Evolutionary conservation across 768 basidiomycete genomes (phyloP).

Genomic region (Pilatotrama ljubarskyi): DNA sequence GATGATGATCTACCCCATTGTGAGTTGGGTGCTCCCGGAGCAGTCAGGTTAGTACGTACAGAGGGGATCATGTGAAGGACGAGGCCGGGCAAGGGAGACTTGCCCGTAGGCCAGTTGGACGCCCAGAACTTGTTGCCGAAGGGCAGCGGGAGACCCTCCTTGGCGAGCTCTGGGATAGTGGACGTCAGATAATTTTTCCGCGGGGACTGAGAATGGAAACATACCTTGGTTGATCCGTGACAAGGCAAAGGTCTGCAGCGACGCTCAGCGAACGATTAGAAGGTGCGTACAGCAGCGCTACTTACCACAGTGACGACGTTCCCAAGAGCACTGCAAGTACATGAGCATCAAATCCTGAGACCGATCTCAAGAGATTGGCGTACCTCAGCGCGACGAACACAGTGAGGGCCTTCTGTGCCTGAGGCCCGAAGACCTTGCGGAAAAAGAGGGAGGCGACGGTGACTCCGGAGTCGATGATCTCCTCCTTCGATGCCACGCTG

Average conservation of each 20-base stretch:
- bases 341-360: conserved; percentile 50
- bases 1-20: conserved; percentile 39
- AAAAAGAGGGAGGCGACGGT: conserved; percentile 53
- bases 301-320: conserved; percentile 30
- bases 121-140: conserved; percentile 63
- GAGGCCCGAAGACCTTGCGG: conserved; percentile 46
- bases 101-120: conserved; percentile 60
- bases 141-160: conserved; percentile 61
- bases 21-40: conserved; percentile 34
- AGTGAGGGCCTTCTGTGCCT: conserved; percentile 37
- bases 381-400: conserved; percentile 44
- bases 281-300: not conserved
- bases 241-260: conserved; percentile 48
- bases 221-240: conserved; percentile 53
- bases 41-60: conserved; percentile 27
- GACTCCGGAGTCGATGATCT: conserved; percentile 44
- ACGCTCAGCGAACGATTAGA: conserved; percentile 17
- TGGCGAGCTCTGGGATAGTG: conserved; percentile 47
- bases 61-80: conserved; percentile 57
- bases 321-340: conserved; percentile 25
- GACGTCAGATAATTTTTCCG: not conserved
- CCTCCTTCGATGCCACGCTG: conserved; percentile 23
- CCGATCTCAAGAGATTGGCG: conserved; percentile 33
- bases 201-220: not conserved
- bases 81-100: conserved; percentile 55